Evolutionary conservation across 768 basidiomycete genomes (phyloP).

Genomic region (Mycena venus): DNA sequence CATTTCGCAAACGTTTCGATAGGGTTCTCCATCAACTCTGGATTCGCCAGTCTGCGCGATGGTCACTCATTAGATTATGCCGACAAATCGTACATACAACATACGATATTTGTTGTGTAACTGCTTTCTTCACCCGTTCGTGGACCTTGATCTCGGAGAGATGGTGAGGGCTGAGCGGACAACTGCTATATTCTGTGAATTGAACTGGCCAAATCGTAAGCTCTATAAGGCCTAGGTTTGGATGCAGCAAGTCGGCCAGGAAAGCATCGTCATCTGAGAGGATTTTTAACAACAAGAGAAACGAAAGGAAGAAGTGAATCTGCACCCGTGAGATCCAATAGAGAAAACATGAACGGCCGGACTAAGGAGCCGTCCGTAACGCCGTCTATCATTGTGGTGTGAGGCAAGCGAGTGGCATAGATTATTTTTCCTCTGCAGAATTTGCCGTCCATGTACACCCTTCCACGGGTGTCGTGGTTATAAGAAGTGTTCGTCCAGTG

Average conservation of each 20-base stretch:
- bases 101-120: too few species aligned
- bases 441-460: constrained; percentile 21
- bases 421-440: not conserved
- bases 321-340: constrained; percentile 12
- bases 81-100: too few species aligned
- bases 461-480: not conserved
- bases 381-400: not conserved
- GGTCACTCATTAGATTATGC: too few species aligned
- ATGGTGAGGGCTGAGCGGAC: too few species aligned
- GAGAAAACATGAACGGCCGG: not conserved
- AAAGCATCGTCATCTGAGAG: constrained; percentile 20
- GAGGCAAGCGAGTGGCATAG: not conserved
- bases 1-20: too few species aligned
- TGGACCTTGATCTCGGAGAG: too few species aligned
- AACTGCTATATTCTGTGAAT: too few species aligned
- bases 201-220: not conserved
- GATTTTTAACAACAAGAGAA: too few species aligned
- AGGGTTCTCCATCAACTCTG: too few species aligned
- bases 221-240: constrained; percentile 18
- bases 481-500: constrained; percentile 22
- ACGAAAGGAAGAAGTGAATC: not conserved
- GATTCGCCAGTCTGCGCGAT: too few species aligned
- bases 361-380: not conserved
- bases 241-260: not conserved
- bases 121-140: too few species aligned